Evolutionary conservation across 2,329 filamentous ascomycete genomes (phyloP).

Genomic region (Colletotrichum graminicola): DNA sequence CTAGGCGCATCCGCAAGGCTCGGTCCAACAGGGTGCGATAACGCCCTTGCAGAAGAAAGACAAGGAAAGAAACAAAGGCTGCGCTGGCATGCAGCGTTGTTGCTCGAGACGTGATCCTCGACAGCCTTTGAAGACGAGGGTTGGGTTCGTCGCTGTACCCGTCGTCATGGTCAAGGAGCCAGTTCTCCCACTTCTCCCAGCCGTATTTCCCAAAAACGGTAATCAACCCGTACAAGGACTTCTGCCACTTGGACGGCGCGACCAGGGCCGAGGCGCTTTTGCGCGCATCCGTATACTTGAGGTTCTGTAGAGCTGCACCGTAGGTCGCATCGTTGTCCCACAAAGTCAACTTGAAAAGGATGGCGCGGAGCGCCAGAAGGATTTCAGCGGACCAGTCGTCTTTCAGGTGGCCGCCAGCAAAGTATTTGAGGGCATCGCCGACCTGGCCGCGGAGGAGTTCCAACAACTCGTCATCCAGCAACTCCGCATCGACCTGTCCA

Average conservation of each 20-base stretch:
- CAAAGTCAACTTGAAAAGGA: conserved; percentile 93
- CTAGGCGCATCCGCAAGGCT: conserved; percentile 84
- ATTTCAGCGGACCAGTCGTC: conserved; percentile 94
- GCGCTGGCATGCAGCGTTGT: conserved; percentile 84
- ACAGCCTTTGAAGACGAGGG: conserved; percentile 67
- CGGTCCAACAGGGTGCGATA: conserved; percentile 94
- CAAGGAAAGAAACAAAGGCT: conserved; percentile 85
- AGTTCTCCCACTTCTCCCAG: conserved; percentile 93
- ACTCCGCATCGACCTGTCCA: conserved; percentile 94
- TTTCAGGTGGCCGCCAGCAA: conserved; percentile 78
- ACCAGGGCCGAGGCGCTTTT: conserved; percentile 71
- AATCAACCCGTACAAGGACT: conserved; percentile 83
- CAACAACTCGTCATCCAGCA: conserved; percentile 93
- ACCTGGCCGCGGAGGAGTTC: conserved; percentile 88
- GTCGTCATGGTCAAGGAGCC: conserved; percentile 81
- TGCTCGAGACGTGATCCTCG: conserved; percentile 74
- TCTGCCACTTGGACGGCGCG: conserved; percentile 84
- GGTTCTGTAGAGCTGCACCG: conserved; percentile 90
- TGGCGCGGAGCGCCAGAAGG: conserved; percentile 77
- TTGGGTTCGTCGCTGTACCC: conserved; percentile 76
- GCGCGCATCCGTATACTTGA: conserved; percentile 89
- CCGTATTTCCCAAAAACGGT: conserved; percentile 90
- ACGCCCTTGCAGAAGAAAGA: conserved; percentile 90
- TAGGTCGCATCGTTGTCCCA: conserved; percentile 98
- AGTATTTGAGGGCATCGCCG: conserved; percentile 88